A percentile compares a stretch with the other conserved stretches of the same genome.
These are phyloP conservation scores for Coemansia aciculifera DNA, from an alignment of 192 early-diverging fungal genomes.

Conservation along the genomic window DNA sequence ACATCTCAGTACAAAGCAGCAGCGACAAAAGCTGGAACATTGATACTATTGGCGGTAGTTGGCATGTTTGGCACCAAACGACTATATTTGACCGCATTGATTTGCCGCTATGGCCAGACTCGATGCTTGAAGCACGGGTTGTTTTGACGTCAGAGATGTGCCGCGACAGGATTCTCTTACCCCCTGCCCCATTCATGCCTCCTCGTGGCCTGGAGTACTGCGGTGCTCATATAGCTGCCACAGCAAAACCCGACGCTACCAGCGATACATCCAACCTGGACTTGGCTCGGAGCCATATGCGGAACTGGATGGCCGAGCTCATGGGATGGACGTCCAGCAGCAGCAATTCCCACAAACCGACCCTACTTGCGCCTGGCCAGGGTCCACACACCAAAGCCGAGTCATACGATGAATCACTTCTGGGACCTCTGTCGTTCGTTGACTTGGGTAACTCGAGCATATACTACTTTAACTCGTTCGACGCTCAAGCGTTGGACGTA, in stretches of 20 bases:
- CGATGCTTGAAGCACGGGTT: constrained; percentile 35
- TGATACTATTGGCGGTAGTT: constrained; percentile 27
- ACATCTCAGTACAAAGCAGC: constrained; percentile 13
- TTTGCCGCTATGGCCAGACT: constrained; percentile 43
- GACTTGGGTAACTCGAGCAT: constrained; percentile 33
- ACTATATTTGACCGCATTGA: constrained; percentile 30
- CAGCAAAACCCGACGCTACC: constrained; percentile 8
- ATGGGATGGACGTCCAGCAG: constrained; percentile 23
- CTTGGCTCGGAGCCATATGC: constrained; percentile 30
- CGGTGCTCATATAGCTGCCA: constrained; percentile 35
- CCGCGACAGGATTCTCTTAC: constrained; percentile 22
- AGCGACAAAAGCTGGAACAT: constrained; percentile 26
- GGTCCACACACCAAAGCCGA: background rate
- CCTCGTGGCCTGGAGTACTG: constrained; percentile 36
- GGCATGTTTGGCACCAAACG: constrained; percentile 46
- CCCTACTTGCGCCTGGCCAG: background rate
- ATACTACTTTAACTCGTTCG: constrained; percentile 37
- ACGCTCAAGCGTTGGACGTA: constrained; percentile 3
- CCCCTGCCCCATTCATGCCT: constrained; percentile 44
- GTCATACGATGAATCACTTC: background rate
- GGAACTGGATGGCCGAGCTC: constrained; percentile 37
- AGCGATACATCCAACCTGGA: background rate
- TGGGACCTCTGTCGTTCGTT: constrained; percentile 28
- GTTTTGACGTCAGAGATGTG: constrained; percentile 42
- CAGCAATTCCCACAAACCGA: background rate